phyloP scores from a whole-genome alignment of 2,329 filamentous ascomycete genomes.

The Verticillium longisporum region DNA sequence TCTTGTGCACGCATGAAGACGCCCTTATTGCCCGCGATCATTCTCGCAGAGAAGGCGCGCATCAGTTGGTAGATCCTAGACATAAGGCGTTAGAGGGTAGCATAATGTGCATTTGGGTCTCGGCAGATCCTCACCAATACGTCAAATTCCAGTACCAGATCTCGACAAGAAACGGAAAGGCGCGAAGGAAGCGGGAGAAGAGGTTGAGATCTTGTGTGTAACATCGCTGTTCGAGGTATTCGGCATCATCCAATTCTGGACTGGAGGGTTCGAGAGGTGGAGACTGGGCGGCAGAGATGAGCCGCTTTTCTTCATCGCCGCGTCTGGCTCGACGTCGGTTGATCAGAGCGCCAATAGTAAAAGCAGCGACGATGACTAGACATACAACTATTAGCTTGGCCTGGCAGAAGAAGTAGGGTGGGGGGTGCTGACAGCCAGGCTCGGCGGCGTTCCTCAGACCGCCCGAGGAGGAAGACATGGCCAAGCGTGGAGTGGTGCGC shows the following conservation, averaged over 20 bases:
- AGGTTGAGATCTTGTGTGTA: constrained; percentile 5
- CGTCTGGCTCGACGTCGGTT: constrained; percentile 8
- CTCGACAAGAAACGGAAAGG: constrained; percentile 24
- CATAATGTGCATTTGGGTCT: neutral
- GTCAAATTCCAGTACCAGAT: constrained; percentile 30
- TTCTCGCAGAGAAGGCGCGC: constrained; percentile 32
- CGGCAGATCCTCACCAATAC: constrained; percentile 20
- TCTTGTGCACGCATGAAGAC: constrained; percentile 28
- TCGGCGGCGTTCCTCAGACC: constrained; percentile 8
- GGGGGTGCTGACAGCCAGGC: constrained; percentile 7
- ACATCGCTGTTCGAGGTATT: neutral
- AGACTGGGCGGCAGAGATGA: neutral
- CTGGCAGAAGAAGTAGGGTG: neutral
- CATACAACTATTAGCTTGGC: neutral
- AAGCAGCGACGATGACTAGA: constrained; percentile 9
- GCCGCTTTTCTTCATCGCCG: constrained; percentile 6
- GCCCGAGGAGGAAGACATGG: constrained; percentile 6
- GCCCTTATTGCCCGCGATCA: constrained; percentile 28
- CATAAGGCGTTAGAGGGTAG: neutral
- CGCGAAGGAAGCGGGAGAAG: constrained; percentile 20
- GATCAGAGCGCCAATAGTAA: constrained; percentile 11
- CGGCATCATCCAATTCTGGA: neutral
- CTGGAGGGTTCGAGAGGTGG: constrained; percentile 8
- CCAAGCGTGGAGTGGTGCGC: neutral
- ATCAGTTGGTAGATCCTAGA: constrained; percentile 34